Conservation (phyloP, 495 filamentous ascomycete genomes). For the Podospora conica region DNA sequence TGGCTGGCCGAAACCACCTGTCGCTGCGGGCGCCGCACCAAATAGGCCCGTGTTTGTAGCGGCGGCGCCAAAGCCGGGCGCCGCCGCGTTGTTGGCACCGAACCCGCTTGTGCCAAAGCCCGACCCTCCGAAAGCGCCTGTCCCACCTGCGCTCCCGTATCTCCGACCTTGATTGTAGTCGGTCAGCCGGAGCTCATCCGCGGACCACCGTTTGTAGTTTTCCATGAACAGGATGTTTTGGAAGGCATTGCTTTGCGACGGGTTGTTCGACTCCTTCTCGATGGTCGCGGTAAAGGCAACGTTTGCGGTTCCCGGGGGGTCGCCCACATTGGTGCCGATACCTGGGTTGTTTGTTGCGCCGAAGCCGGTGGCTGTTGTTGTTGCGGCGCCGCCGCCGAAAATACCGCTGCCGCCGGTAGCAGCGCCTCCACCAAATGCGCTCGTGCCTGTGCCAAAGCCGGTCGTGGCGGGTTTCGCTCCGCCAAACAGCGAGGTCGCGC, state of each 20-base stretch:
- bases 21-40: constrained; percentile 19
- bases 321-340: constrained; percentile 37
- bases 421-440: constrained; percentile 32
- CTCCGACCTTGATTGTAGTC: constrained; percentile 86
- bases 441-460: constrained; percentile 27
- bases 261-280: constrained; percentile 72
- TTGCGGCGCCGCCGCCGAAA: constrained; percentile 38
- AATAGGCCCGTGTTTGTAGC: constrained; percentile 32
- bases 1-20: constrained; percentile 40
- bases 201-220: constrained; percentile 80
- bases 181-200: constrained; percentile 81
- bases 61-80: constrained; percentile 30
- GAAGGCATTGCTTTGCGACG: constrained; percentile 58
- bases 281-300: constrained; percentile 61
- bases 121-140: constrained; percentile 73
- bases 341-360: constrained; percentile 41
- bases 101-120: constrained; percentile 49
- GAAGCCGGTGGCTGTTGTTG: constrained; percentile 43
- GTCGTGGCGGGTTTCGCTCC: constrained; percentile 32
- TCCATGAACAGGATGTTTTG: constrained; percentile 85
- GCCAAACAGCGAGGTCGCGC: constrained; percentile 44
- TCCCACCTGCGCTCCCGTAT: constrained; percentile 70
- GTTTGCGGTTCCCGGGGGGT: constrained; percentile 64
- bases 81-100: constrained; percentile 38
- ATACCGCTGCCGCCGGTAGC: constrained; percentile 38